Conservation (phyloP, 202 grass and related monocot genomes). For the Zizania palustris region DNA sequence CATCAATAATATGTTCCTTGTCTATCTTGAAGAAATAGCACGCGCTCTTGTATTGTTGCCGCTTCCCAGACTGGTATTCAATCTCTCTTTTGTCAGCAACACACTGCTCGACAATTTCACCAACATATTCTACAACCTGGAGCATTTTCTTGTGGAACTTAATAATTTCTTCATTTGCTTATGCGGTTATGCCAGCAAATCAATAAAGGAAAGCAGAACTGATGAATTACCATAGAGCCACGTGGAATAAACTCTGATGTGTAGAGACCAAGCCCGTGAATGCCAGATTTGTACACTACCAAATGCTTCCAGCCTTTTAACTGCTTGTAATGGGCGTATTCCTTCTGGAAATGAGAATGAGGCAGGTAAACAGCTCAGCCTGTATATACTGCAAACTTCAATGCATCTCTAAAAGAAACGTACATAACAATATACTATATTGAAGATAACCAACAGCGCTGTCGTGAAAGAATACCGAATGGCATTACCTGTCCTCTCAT, state of each 20-base stretch:
- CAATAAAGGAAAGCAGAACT: not conserved
- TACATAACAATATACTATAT: not conserved
- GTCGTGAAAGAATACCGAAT: conserved; percentile 9
- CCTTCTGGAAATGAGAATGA: conserved; percentile 64
- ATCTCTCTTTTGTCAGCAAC: conserved; percentile 88
- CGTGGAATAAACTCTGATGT: conserved; percentile 79
- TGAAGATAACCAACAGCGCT: not conserved
- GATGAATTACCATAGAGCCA: conserved; percentile 75
- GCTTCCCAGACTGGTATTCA: conserved; percentile 80
- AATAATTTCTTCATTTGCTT: conserved; percentile 20
- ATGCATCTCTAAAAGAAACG: not conserved
- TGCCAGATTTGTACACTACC: conserved; percentile 91
- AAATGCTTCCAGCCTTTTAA: conserved; percentile 82
- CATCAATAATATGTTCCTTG: conserved; percentile 92
- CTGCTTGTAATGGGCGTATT: conserved; percentile 73
- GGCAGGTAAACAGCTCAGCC: conserved; percentile 20
- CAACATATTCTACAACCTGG: conserved; percentile 93
- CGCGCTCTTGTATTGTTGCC: conserved; percentile 77
- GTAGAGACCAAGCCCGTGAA: conserved; percentile 95
- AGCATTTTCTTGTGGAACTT: conserved; percentile 31
- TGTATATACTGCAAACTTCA: conserved; percentile 31
- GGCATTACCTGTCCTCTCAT: conserved; percentile 50
- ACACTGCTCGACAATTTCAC: conserved; percentile 78
- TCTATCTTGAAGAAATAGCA: conserved; percentile 96
- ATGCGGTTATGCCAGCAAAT: not conserved